Evolutionary conservation across 345 rosid species (phyloP), one percentile per base, ranked within the genome.

Genomic region (Brassica napus): DNA sequence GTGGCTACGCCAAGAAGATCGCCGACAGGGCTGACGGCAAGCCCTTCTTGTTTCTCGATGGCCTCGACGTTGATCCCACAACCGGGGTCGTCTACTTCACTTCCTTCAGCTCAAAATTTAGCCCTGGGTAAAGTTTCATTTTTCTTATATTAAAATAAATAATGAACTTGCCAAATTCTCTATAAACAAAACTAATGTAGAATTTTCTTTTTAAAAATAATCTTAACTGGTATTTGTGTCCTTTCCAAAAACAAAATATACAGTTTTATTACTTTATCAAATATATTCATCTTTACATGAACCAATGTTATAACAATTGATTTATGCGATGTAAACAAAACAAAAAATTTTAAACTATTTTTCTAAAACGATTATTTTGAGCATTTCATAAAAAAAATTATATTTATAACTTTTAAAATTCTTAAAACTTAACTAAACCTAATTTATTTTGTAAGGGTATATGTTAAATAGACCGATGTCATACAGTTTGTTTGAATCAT

Each of bases 21-120:
- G 82, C 79, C 15, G 81, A 83, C 15, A 63, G 69, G 28, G 84
- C 61, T 1, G 18, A 83, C 37, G 82, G 82, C 6, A 52, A 68
- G 14, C 83, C 83, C 0, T 74, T 86, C 28, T 28, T 37, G 42
- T 86, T 83, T 76, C 82, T 82, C n/a, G 86, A 86, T 16, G 77
- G 76, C 67, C 65, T 88, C 60, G 86, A 83, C 79, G 67, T 84
- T 16, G 86, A 88, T 58, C 84, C 75, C n/a, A 49, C 72, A 1
- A 59, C 62, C 9, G 83, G 82, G 0, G 71, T 68, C 8, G 74
- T 88, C 60, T 88, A 84, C 47, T 87, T 87, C 74, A 82, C 85
- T 2, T 87, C 85, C 54, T 79, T 82, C 73, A 84, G 86, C 72
- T 57, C 86, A 2, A 42, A 26, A 1, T 81, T 81, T 71, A 30